Base-by-base conservation (phyloP, 176 grass and related monocot species). In the Pontederia paniculata region DNA sequence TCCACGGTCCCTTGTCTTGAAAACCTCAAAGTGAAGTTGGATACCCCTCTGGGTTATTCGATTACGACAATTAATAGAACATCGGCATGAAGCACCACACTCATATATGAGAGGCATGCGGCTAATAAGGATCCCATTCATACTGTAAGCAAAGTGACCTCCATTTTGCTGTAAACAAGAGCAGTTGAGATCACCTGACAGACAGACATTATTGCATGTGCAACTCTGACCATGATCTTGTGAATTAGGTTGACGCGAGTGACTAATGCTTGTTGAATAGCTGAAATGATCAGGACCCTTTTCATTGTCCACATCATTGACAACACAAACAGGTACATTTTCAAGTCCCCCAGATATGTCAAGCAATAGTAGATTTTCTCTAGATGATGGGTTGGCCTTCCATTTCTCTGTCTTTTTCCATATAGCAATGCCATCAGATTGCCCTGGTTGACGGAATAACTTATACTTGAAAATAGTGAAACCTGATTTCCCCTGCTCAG, bases 391-490 rank as follows among this genome's bases (percentile, higher is more conserved):
- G 69, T 79, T 78, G 25, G 78, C 58, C 45, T 84, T 83, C 89
- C 89, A 95, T 73, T 77, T 88, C 58, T 95, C 81, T 55, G 77
- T 76, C 60, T 75, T 82, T 69, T 84, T 95, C 89, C 89, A 95
- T 16, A 88, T 69, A 25, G 84, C 77, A 63, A 84, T 84, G 28
- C 77, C 84, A 70, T 81, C 77, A 31, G 84, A 81, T 55, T 95
- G 89, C 44, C 78, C 80, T 44, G 80, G 80, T 25, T 95, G 80
- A 45, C 89, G 79, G 21, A 82, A 49, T 43, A 95, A 59, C 55
- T 79, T 88, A 68, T 94, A 82, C 78, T 81, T 94, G 61, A 95
- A 95, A 17, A 78, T 80, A 31, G 88, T 95, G 67, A 84, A 95
- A 54, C 80, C 84, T 22, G 89, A 77, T 66, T 76, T 80, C 15